Percentiles rank a stretch among this genome's conserved stretches.
Evolutionary conservation across 805 yeast genomes (phyloP).

Genomic region (Ogataea parapolymorpha): DNA sequence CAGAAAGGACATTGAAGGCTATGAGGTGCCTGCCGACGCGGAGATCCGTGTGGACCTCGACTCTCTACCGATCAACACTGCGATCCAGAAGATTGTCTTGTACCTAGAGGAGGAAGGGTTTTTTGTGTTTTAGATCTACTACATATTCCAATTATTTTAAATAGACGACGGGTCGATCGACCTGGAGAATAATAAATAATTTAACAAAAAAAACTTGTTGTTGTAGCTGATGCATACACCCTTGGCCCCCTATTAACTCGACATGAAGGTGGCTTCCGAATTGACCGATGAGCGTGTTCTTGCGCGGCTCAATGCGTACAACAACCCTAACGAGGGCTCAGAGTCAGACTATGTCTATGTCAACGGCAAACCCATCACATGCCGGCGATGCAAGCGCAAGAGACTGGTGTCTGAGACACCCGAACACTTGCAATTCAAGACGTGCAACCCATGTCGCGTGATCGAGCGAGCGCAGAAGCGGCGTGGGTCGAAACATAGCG

Average conservation of each 20-base stretch:
- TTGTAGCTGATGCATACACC: slow-evolving; percentile 6
- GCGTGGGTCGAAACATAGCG: slow-evolving; percentile 24
- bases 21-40: slow-evolving; percentile 47
- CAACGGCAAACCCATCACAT: slow-evolving; percentile 37
- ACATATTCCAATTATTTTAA: background rate
- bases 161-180: slow-evolving; percentile 13
- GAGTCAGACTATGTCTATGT: slow-evolving; percentile 21
- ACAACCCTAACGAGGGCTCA: slow-evolving; percentile 10
- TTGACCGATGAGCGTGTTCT: slow-evolving; percentile 16
- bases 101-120: slow-evolving; percentile 82
- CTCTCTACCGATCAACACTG: slow-evolving; percentile 58
- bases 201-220: background rate
- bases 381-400: slow-evolving; percentile 58
- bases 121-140: slow-evolving; percentile 46
- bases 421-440: slow-evolving; percentile 53
- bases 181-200: background rate
- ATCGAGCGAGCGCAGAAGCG: slow-evolving; percentile 45
- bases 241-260: background rate
- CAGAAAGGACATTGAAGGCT: slow-evolving; percentile 45
- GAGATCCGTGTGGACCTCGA: slow-evolving; percentile 56
- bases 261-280: slow-evolving; percentile 20
- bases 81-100: slow-evolving; percentile 69
- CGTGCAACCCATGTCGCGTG: slow-evolving; percentile 57
- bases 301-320: slow-evolving; percentile 17
- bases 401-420: slow-evolving; percentile 54